Evolutionary conservation across 805 yeast species (phyloP).

Genomic region (Schwanniomyces occidentalis): DNA sequence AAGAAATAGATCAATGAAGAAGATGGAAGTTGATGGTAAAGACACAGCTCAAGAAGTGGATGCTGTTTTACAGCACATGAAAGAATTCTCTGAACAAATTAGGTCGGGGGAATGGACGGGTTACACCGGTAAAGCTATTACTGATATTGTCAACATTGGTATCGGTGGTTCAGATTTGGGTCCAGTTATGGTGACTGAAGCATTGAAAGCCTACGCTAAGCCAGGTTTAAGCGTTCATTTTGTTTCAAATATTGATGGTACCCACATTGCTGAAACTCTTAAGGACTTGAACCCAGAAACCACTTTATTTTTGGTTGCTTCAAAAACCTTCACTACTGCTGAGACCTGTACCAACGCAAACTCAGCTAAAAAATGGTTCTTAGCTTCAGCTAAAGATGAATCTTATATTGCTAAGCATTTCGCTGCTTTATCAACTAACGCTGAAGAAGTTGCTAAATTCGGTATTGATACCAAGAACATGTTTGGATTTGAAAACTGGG

Average conservation of each 20-base stretch:
- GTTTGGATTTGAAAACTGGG: slow-evolving; percentile 99
- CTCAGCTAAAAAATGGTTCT: slow-evolving; percentile 94
- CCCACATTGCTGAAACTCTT: slow-evolving; percentile 90
- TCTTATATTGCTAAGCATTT: slow-evolving; percentile 92
- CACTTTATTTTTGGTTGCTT: slow-evolving; percentile 87
- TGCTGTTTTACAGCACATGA: slow-evolving; percentile 90
- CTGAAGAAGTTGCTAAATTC: slow-evolving; percentile 84
- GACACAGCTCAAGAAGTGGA: slow-evolving; percentile 93
- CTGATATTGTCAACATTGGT: slow-evolving; percentile 95
- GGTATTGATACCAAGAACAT: slow-evolving; percentile 97
- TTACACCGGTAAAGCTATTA: slow-evolving; percentile 90
- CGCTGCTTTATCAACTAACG: slow-evolving; percentile 94
- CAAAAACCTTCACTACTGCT: slow-evolving; percentile 98
- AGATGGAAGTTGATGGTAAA: slow-evolving; percentile 85
- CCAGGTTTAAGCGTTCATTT: slow-evolving; percentile 79
- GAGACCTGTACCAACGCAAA: slow-evolving; percentile 97
- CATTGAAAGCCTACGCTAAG: slow-evolving; percentile 84
- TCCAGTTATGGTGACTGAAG: slow-evolving; percentile 99
- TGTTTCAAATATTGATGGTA: slow-evolving; percentile 98
- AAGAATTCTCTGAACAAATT: slow-evolving; percentile 86
- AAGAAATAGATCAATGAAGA: slow-evolving; percentile 85
- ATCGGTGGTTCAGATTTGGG: slow-evolving; percentile 99
- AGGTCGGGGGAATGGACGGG: slow-evolving; percentile 97
- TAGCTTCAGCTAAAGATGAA: slow-evolving; percentile 64
- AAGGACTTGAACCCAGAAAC: slow-evolving; percentile 82